A percentile compares a stretch with the other conserved stretches of the same genome.
Conservation (phyloP, 371 early-diverging fungal genomes). For the Chytridium lagenaria region DNA sequence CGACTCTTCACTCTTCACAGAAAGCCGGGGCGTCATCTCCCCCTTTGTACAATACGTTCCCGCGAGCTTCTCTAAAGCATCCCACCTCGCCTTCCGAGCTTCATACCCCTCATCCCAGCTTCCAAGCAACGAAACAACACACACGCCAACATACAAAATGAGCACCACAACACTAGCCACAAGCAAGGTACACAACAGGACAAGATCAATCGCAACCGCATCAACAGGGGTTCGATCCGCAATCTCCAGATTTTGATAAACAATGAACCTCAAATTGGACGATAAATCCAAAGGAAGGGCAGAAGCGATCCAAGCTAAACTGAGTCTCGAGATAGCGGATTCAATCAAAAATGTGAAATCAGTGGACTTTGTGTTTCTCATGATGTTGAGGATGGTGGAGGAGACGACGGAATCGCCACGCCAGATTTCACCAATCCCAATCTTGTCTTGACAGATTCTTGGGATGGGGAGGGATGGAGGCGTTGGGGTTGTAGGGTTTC, state of each 20-base stretch:
- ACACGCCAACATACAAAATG: not conserved
- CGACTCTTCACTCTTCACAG: not conserved
- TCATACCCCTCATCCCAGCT: not conserved
- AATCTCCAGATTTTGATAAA: not conserved
- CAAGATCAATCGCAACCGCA: constrained; percentile 10
- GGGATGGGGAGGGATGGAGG: too few relatives aligned
- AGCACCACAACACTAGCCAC: not conserved
- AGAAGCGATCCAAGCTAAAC: not conserved
- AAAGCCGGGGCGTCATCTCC: too few relatives aligned
- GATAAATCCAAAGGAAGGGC: not conserved
- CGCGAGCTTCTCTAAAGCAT: constrained; percentile 8
- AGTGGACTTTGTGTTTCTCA: not conserved
- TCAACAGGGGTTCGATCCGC: not conserved
- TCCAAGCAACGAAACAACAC: not conserved
- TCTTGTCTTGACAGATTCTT: not conserved
- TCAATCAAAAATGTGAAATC: not conserved
- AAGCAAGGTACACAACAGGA: not conserved
- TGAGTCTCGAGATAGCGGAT: not conserved
- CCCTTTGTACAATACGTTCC: not conserved
- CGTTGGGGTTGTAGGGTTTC: too few relatives aligned
- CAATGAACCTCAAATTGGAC: constrained; percentile 7
- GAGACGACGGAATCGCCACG: constrained; percentile 7
- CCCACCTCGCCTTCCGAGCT: not conserved
- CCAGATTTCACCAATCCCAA: constrained; percentile 11
- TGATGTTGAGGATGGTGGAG: not conserved